phyloP scores from a whole-genome alignment of 164 flowering plant genomes.

The Cinnamomum chago region DNA sequence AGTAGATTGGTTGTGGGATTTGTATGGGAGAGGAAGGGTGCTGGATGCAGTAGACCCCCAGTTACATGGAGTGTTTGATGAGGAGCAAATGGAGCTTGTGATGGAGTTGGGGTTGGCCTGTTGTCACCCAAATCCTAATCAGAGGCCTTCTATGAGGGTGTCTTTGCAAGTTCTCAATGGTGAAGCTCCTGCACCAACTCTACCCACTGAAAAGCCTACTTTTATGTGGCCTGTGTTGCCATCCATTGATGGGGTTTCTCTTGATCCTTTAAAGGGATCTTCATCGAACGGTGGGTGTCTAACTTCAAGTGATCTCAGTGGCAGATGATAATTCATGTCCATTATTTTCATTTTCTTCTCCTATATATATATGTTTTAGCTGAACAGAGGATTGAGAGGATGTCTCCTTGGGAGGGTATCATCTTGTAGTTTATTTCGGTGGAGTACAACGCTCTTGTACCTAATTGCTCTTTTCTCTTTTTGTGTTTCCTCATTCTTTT shows the following conservation, averaged over 20 bases:
- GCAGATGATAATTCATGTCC: conserved; percentile 22
- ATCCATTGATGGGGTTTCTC: conserved; percentile 14
- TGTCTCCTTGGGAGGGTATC: too few species aligned
- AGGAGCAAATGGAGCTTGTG: not conserved
- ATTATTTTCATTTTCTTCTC: too few species aligned
- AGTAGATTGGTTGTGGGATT: conserved; percentile 24
- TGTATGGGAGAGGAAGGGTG: conserved; percentile 10
- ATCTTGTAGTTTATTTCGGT: too few species aligned
- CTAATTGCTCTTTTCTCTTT: too few species aligned
- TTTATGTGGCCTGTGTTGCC: conserved; percentile 46
- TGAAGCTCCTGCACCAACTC: conserved; percentile 34
- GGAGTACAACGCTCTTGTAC: too few species aligned
- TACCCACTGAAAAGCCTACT: conserved; percentile 39
- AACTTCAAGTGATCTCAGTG: conserved; percentile 26
- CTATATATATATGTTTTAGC: too few species aligned
- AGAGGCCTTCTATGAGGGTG: conserved; percentile 40
- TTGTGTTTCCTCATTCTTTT: too few species aligned
- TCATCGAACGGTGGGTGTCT: conserved; percentile 20
- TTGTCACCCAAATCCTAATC: conserved; percentile 30
- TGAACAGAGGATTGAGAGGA: too few species aligned
- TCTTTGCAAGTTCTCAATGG: conserved; percentile 37
- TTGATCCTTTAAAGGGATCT: not conserved
- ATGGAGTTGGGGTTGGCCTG: conserved; percentile 8
- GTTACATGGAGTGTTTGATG: conserved; percentile 18
- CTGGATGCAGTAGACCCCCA: conserved; percentile 10